These are phyloP conservation scores for Calycina herbarum DNA, from an alignment of 2,329 filamentous ascomycete genomes.

Conservation along the genomic window DNA sequence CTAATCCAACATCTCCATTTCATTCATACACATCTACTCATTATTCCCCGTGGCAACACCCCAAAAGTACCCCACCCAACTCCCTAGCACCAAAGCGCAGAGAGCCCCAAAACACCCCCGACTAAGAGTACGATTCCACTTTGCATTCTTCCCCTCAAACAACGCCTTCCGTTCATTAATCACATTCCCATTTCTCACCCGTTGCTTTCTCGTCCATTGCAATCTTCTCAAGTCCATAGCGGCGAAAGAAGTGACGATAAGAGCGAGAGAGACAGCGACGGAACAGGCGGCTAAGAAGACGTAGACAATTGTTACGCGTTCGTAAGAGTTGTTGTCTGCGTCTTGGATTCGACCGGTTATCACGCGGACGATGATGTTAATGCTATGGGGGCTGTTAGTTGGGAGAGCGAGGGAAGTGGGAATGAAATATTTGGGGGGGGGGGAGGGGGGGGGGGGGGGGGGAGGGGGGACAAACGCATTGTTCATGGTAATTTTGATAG, in stretches of 20 bases:
- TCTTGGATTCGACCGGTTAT: constrained; percentile 60
- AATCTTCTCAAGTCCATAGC: constrained; percentile 47
- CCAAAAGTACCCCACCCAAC: constrained; percentile 60
- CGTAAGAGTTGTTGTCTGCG: constrained; percentile 54
- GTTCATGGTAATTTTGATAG: constrained; percentile 61
- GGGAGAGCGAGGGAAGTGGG: not conserved
- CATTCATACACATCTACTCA: constrained; percentile 9
- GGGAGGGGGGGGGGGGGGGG: not conserved
- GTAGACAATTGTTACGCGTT: constrained; percentile 56
- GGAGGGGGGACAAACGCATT: constrained; percentile 45
- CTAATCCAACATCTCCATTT: too few species aligned
- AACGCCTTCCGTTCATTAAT: constrained; percentile 45
- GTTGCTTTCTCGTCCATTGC: constrained; percentile 59
- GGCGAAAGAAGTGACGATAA: constrained; percentile 43
- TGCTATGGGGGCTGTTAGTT: constrained; percentile 38
- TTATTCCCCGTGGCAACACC: constrained; percentile 56
- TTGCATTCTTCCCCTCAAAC: constrained; percentile 41
- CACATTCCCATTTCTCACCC: constrained; percentile 46
- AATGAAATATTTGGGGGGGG: not conserved
- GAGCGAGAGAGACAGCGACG: constrained; percentile 44
- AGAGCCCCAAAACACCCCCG: constrained; percentile 42
- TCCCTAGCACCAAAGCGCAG: constrained; percentile 47
- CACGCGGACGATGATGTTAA: constrained; percentile 60
- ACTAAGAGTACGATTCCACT: constrained; percentile 45
- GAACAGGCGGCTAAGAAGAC: constrained; percentile 52